These are phyloP conservation scores for Debaryomyces subglobosus DNA, from an alignment of 1,139 yeast genomes.

Conservation along the genomic window DNA sequence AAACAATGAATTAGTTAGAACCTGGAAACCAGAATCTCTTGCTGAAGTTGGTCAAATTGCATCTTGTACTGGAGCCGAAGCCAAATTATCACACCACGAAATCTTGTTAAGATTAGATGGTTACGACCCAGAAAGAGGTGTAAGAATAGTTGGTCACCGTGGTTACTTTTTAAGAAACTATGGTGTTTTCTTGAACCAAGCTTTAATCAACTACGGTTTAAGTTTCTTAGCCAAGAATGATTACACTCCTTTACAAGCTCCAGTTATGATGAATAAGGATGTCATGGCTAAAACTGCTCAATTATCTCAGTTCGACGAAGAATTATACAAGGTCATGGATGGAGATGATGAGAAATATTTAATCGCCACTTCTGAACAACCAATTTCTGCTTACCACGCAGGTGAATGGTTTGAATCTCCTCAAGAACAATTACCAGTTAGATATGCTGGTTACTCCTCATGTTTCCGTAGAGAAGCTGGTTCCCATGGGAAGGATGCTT, in stretches of 20 bases:
- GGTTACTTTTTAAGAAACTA: conserved; percentile 94
- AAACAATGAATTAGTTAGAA: conserved; percentile 82
- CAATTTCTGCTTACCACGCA: conserved; percentile 96
- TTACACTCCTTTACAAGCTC: conserved; percentile 93
- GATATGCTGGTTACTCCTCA: conserved; percentile 96
- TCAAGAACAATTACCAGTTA: conserved; percentile 91
- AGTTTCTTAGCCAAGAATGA: conserved; percentile 78
- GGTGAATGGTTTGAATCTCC: conserved; percentile 99
- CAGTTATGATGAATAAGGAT: conserved; percentile 99
- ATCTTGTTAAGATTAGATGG: conserved; percentile 93
- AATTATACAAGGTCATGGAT: conserved; percentile 92
- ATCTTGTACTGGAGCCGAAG: conserved; percentile 73
- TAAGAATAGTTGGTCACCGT: conserved; percentile 96
- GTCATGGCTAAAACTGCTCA: conserved; percentile 99
- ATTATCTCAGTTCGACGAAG: conserved; percentile 96
- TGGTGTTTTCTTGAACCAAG: conserved; percentile 98
- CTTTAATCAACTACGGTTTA: conserved; percentile 94
- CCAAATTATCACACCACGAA: conserved; percentile 92
- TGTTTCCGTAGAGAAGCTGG: conserved; percentile 99
- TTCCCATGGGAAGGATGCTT: conserved; percentile 98
- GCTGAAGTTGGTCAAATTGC: conserved; percentile 64
- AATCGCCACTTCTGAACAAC: conserved; percentile 99
- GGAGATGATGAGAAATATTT: conserved; percentile 97
- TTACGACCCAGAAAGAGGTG: conserved; percentile 98
- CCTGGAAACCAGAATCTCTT: conserved; percentile 76